Conservation (phyloP, 306 rosid species). For the Purshia tridentata region DNA sequence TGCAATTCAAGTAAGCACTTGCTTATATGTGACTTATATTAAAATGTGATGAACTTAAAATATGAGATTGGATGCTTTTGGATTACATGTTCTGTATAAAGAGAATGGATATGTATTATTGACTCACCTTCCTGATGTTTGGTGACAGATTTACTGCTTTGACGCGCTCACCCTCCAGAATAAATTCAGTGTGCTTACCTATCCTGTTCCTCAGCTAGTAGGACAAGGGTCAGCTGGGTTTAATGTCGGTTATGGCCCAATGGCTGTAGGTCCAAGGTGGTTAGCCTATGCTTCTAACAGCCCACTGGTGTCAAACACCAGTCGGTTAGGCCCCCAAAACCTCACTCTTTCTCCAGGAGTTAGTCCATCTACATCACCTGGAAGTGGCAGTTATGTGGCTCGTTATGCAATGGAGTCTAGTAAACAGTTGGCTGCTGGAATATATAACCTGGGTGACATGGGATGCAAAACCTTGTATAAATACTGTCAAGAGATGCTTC, state of each 20-base stretch:
- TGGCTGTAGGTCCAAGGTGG: slow-evolving; percentile 99
- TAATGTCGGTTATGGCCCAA: slow-evolving; percentile 89
- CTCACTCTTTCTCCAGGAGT: slow-evolving; percentile 59
- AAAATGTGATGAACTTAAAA: neutral
- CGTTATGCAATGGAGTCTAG: slow-evolving; percentile 88
- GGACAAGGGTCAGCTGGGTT: slow-evolving; percentile 69
- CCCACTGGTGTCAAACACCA: slow-evolving; percentile 54
- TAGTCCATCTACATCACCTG: slow-evolving; percentile 78
- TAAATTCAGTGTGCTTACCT: slow-evolving; percentile 75
- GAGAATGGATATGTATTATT: neutral
- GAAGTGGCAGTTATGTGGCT: slow-evolving; percentile 62
- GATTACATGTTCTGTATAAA: neutral
- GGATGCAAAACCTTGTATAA: slow-evolving; percentile 49
- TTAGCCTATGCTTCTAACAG: slow-evolving; percentile 81
- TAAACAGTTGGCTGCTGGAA: slow-evolving; percentile 79
- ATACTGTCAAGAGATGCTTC: slow-evolving; percentile 76
- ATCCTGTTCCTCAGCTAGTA: slow-evolving; percentile 76
- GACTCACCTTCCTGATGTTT: slow-evolving; percentile 28
- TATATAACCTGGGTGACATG: slow-evolving; percentile 50
- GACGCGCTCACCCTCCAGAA: slow-evolving; percentile 75
- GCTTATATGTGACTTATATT: slow-evolving; percentile 14
- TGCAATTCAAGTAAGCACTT: slow-evolving; percentile 70
- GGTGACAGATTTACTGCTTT: slow-evolving; percentile 84
- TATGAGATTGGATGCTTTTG: slow-evolving; percentile 5
- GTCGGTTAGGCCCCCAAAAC: slow-evolving; percentile 78